These are phyloP conservation scores for Porodaedalea pini DNA, from an alignment of 1,284 basidiomycete species.

Conservation along the genomic window DNA sequence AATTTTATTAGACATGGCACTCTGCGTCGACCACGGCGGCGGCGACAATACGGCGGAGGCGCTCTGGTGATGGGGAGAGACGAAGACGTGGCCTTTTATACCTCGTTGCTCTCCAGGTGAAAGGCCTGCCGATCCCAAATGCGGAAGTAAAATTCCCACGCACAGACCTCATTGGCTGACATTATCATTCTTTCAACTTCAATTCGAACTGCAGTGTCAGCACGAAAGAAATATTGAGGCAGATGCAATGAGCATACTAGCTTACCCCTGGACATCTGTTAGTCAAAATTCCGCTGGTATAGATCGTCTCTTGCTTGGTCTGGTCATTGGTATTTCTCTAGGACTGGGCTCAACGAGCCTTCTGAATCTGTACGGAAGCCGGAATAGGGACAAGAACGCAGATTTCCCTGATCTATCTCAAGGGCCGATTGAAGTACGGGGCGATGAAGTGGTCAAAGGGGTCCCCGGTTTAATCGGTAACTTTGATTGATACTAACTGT, in stretches of 20 bases:
- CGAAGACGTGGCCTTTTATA: conserved; percentile 45
- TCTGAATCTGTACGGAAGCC: conserved; percentile 45
- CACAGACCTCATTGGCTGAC: conserved; percentile 36
- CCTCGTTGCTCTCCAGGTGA: conserved; percentile 38
- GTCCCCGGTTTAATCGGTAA: conserved; percentile 81
- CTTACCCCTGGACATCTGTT: background rate
- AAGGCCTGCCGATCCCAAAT: conserved; percentile 38
- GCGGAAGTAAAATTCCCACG: conserved; percentile 39
- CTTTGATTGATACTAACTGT: conserved; percentile 22
- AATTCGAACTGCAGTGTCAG: background rate
- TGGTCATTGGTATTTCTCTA: conserved; percentile 67
- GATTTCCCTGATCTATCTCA: conserved; percentile 39
- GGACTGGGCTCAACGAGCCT: conserved; percentile 63
- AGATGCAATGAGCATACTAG: background rate
- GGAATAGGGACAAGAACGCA: conserved; percentile 39
- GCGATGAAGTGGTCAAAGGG: conserved; percentile 71
- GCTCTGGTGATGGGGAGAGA: conserved; percentile 32
- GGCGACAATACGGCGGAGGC: conserved; percentile 25
- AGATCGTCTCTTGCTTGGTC: conserved; percentile 57
- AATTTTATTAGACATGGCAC: conserved; percentile 81
- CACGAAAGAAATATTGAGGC: background rate
- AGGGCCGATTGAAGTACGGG: conserved; percentile 71
- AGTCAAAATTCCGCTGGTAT: background rate
- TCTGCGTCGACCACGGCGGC: conserved; percentile 29
- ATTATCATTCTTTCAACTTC: background rate